Base-by-base conservation (phyloP, 2,329 filamentous ascomycete species). In the Neoscytalidium dimidiatum region DNA sequence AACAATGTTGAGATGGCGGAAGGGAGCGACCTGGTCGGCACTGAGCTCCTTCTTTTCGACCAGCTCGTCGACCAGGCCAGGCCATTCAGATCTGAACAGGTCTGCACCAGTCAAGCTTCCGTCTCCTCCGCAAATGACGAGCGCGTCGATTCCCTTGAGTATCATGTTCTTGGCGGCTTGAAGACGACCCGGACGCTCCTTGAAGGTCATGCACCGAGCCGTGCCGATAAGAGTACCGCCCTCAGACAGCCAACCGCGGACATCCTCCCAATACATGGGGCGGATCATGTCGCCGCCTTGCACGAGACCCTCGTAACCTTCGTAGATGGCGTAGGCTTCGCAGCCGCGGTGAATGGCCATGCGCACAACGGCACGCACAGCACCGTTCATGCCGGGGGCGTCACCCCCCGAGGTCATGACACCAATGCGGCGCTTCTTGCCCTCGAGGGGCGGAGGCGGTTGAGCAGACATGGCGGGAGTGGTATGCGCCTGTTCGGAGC, bases 61-160 rank as follows among this genome's bases (percentile, higher is more conserved):
- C 67, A 99, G 86, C 82, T 99, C 95, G 61, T 92, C 83, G 66
- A 99, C 78, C 68, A 99, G 84, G 48, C 90, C 88, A 3, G 94
- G 92, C 95, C 95, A 99, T 77, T 99, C 95, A 58, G 86, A 83
- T 68, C 95, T 88, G 82, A 99, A 98, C 74, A 88, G 90, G 83
- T 99, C 95, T 63, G 95, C 95, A 75, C 95, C 95, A 11, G 95
- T 99, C 73, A 99, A 85, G 69, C 92, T 96, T 68, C 95, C 95
- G 77, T 99, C 95, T 81, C 95, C 95, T 77, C 95, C 95, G 78
- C 94, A 98, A 75, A 99, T 96, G 72, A 99, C 90, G 71, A 99
- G 84, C 62, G 95, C 95, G 76, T 99, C 93, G 70, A 99, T 98
- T 74, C 95, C 95, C 70, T 92, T 88, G 67, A 92, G 79, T 46